Conservation (phyloP, 2,329 filamentous ascomycete species). For the Colletotrichum sansevieriae region DNA sequence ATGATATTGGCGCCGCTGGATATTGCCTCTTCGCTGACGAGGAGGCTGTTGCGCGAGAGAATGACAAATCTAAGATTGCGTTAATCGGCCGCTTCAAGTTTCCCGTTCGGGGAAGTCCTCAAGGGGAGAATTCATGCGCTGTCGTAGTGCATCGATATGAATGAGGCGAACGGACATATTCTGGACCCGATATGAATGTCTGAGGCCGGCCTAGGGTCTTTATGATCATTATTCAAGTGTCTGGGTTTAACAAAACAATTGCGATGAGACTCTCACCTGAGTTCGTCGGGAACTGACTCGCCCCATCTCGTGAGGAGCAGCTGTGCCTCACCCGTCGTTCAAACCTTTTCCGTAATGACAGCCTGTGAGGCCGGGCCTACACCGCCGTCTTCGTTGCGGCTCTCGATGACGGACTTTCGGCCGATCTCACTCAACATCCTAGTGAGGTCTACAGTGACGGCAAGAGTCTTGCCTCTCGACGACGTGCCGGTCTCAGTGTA, state of each 20-base stretch:
- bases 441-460: constrained; percentile 23
- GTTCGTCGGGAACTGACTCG: constrained; percentile 34
- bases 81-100: neutral
- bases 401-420: constrained; percentile 25
- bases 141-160: constrained; percentile 34
- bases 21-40: constrained; percentile 34
- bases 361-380: constrained; percentile 8
- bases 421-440: constrained; percentile 35
- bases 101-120: rapidly evolving
- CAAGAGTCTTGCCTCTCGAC: constrained; percentile 9
- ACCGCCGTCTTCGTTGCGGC: constrained; percentile 26
- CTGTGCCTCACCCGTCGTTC: constrained; percentile 34
- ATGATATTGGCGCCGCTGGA: constrained; percentile 20
- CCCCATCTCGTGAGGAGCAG: constrained; percentile 35
- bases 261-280: neutral
- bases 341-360: constrained; percentile 31
- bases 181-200: constrained; percentile 33
- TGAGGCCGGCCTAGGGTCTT: constrained; percentile 10
- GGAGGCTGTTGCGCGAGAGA: constrained; percentile 31
- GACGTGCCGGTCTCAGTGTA: neutral
- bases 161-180: constrained; percentile 30
- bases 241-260: neutral
- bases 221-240: neutral
- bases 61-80: neutral
- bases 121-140: constrained; percentile 7